Evolutionary conservation across 83 land plant species (phyloP).

Genomic region (Thuja plicata): DNA sequence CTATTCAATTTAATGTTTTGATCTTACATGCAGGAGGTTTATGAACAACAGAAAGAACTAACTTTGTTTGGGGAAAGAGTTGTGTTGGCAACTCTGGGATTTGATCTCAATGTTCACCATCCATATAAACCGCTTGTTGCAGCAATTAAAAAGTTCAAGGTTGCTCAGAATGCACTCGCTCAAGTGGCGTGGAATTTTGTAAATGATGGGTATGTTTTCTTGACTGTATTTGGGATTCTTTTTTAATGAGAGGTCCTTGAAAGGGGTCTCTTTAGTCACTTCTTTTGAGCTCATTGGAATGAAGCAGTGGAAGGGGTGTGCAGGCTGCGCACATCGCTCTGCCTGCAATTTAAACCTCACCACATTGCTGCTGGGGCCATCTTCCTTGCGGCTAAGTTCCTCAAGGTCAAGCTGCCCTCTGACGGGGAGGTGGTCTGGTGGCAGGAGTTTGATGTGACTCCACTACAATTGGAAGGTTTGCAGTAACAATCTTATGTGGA

Average conservation of each 20-base stretch:
- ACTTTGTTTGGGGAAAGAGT: slow-evolving; percentile 48
- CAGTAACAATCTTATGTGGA: neutral
- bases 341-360: slow-evolving; percentile 93
- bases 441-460: slow-evolving; percentile 96
- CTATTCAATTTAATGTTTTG: slow-evolving; percentile 6
- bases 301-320: slow-evolving; percentile 40
- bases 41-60: slow-evolving; percentile 42
- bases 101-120: slow-evolving; percentile 61
- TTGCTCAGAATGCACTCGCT: slow-evolving; percentile 53
- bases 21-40: slow-evolving; percentile 32
- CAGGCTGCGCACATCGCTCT: slow-evolving; percentile 94
- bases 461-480: slow-evolving; percentile 92
- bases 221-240: neutral
- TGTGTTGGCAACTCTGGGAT: slow-evolving; percentile 48
- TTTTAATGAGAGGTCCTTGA: slow-evolving; percentile 3
- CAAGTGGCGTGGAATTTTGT: slow-evolving; percentile 62
- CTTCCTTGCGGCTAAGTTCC: slow-evolving; percentile 93
- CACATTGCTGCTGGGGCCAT: slow-evolving; percentile 97
- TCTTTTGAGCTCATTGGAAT: slow-evolving; percentile 18
- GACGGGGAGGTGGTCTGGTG: slow-evolving; percentile 97
- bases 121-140: slow-evolving; percentile 55
- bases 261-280: slow-evolving; percentile 18
- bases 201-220: slow-evolving; percentile 49
- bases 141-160: slow-evolving; percentile 50
- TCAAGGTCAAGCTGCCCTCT: slow-evolving; percentile 91